Percentiles rank a stretch among this genome's conserved stretches.
Conservation (phyloP, 306 rosid genomes). For the Abrus precatorius region DNA sequence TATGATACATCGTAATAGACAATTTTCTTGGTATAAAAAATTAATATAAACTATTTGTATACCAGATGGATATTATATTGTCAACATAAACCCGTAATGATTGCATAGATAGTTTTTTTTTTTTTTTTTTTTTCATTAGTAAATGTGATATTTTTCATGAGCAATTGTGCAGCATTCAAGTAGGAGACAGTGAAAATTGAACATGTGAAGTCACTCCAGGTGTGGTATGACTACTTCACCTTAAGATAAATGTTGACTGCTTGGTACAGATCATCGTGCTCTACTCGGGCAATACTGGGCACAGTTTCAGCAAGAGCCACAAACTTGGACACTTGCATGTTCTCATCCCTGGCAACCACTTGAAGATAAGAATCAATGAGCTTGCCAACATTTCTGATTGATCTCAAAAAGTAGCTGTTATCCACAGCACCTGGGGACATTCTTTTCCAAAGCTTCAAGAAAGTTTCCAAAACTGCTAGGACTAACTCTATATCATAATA, state of each 20-base stretch:
- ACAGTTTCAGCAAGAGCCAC: slow-evolving; percentile 79
- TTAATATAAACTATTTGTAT: too few species aligned
- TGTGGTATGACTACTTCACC: slow-evolving; percentile 56
- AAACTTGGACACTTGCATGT: slow-evolving; percentile 78
- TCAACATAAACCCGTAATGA: too few species aligned
- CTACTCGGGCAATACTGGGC: slow-evolving; percentile 77
- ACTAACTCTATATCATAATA: slow-evolving; percentile 86
- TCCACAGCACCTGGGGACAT: slow-evolving; percentile 69
- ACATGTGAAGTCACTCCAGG: not conserved
- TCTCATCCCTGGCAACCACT: slow-evolving; percentile 80
- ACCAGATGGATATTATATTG: too few species aligned
- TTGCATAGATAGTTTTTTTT: too few species aligned
- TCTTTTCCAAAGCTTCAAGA: slow-evolving; percentile 78
- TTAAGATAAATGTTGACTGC: slow-evolving; percentile 91
- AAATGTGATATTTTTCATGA: slow-evolving; percentile 22
- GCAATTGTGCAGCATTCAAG: slow-evolving; percentile 8
- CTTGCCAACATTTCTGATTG: slow-evolving; percentile 84
- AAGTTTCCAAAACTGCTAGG: slow-evolving; percentile 78
- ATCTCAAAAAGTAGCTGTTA: slow-evolving; percentile 61
- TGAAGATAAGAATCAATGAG: slow-evolving; percentile 96
- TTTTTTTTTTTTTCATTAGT: not conserved
- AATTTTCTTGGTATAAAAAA: too few species aligned
- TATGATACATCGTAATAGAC: too few species aligned
- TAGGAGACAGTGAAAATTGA: slow-evolving; percentile 5
- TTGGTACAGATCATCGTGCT: slow-evolving; percentile 80